These are phyloP conservation scores for Calonectria multiphialidica DNA, from an alignment of 2,329 filamentous ascomycete species.

Conservation along the genomic window DNA sequence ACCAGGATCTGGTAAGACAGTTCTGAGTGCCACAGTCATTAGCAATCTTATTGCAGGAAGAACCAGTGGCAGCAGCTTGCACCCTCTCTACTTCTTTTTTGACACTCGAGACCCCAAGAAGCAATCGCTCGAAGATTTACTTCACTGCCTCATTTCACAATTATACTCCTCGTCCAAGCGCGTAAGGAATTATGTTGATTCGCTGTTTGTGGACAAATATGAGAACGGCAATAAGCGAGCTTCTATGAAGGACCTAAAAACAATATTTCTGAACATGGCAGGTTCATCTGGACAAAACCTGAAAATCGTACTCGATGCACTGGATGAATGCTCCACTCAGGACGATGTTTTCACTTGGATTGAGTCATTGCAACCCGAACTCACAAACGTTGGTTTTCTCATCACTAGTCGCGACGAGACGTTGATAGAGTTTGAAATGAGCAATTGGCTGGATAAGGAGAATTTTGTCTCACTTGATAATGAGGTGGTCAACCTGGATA, in stretches of 20 bases:
- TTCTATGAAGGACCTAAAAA: background rate
- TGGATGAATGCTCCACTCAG: background rate
- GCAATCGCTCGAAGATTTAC: background rate
- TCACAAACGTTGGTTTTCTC: background rate
- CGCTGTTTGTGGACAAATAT: background rate
- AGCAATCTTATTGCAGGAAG: too few relatives aligned
- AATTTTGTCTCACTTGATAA: background rate
- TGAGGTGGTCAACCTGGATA: background rate
- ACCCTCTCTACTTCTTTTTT: background rate
- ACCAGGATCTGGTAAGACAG: background rate
- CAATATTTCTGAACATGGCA: background rate
- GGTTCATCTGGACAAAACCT: background rate
- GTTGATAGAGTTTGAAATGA: background rate
- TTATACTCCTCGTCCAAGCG: background rate
- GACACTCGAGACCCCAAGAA: background rate
- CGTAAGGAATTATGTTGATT: background rate
- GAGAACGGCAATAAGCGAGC: background rate
- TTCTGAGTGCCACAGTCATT: background rate
- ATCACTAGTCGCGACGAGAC: background rate
- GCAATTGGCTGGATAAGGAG: background rate
- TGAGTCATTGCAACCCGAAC: too few relatives aligned
- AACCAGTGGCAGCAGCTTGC: too few relatives aligned
- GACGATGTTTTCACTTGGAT: background rate
- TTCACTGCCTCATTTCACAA: background rate
- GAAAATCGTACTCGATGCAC: background rate